Conservation (phyloP, 495 filamentous ascomycete genomes). For the Daldinia concentrica region DNA sequence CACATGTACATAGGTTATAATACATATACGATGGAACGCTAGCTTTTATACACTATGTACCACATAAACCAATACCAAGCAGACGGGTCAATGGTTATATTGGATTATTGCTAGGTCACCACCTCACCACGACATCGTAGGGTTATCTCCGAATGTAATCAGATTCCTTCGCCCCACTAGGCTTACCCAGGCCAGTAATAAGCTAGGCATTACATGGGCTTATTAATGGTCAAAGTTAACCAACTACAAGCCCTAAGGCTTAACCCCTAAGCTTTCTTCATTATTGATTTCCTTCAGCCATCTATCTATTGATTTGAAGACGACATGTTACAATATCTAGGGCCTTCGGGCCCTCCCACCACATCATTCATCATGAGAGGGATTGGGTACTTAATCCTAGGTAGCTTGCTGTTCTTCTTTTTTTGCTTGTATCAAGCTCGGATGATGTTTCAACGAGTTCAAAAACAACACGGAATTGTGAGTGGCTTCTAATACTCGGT, state of each 20-base stretch:
- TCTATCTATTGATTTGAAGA: background rate
- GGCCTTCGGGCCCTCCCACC: slow-evolving; percentile 11
- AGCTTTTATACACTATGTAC: background rate
- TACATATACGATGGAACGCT: background rate
- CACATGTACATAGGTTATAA: background rate
- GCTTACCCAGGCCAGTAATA: background rate
- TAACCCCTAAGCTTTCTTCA: background rate
- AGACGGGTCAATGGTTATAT: background rate
- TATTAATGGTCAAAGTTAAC: background rate
- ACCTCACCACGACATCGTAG: background rate
- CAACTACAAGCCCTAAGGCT: background rate
- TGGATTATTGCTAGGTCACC: background rate
- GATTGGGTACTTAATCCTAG: slow-evolving; percentile 17
- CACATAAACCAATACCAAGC: background rate
- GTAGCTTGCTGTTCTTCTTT: slow-evolving; percentile 38
- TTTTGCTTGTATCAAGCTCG: slow-evolving; percentile 42
- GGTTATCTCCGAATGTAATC: background rate
- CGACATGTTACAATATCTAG: slow-evolving; percentile 16
- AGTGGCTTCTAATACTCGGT: background rate
- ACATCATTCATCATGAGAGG: slow-evolving; percentile 11
- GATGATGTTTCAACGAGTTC: slow-evolving; percentile 39
- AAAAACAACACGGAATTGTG: slow-evolving; percentile 44
- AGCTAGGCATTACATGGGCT: background rate
- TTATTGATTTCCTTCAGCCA: background rate
- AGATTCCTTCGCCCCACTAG: background rate